Conservation (phyloP, 345 rosid genomes). For the Murraya koenigii region DNA sequence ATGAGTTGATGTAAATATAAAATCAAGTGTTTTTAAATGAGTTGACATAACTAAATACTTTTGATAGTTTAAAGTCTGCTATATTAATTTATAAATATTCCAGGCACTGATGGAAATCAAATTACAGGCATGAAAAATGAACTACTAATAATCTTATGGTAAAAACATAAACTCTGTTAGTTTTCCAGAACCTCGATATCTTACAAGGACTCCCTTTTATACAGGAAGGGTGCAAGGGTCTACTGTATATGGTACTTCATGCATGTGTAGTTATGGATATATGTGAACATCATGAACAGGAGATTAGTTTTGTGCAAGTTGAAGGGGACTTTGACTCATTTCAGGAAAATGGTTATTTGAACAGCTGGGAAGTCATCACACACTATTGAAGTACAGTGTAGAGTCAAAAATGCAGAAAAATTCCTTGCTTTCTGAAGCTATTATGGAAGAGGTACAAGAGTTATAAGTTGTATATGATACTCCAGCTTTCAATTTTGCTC, state of each 20-base stretch:
- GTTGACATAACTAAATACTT: background rate
- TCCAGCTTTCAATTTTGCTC: background rate
- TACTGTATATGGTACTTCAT: slow-evolving; percentile 94
- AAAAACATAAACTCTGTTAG: background rate
- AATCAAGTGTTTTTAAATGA: background rate
- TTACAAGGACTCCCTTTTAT: background rate
- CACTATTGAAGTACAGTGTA: slow-evolving; percentile 76
- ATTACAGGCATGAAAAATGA: background rate
- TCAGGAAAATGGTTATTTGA: slow-evolving; percentile 88
- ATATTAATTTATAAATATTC: background rate
- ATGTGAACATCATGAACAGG: slow-evolving; percentile 71
- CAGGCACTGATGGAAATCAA: background rate
- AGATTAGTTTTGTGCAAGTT: slow-evolving; percentile 85
- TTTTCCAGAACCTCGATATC: background rate
- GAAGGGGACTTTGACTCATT: slow-evolving; percentile 96
- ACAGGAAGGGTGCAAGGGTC: slow-evolving; percentile 98
- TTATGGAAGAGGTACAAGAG: slow-evolving; percentile 87
- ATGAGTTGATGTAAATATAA: no score
- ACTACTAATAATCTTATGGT: background rate
- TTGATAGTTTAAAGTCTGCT: background rate
- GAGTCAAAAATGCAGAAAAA: slow-evolving; percentile 91
- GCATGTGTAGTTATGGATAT: slow-evolving; percentile 90
- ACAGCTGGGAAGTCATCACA: slow-evolving; percentile 89
- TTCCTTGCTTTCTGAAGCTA: slow-evolving; percentile 89
- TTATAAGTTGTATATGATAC: background rate